Evolutionary conservation across 441 rosid species (phyloP), one percentile per base, ranked within the genome.

Genomic region (Viola pubescens): DNA sequence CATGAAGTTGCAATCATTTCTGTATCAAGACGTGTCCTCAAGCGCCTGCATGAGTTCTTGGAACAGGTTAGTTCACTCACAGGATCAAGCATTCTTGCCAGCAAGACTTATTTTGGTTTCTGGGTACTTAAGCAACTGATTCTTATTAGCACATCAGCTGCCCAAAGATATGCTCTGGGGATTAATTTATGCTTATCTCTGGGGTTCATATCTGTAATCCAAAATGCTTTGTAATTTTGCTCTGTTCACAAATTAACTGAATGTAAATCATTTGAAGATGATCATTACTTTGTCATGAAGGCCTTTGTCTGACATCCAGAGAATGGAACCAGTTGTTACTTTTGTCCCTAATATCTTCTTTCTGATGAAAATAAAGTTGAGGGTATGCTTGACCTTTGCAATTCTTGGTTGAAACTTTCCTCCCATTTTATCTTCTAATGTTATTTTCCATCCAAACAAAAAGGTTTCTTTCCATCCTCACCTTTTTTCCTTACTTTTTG

Each of bases 1-100:
- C 90, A 74, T 57, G 97, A 91, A 81, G 86, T 87, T 50, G 92
- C 79, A 67, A 58, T 88, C 65, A 84, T 94, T 64, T 84, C 94
- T 70, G 89, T 85, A 48, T 76, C 81, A 62, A 80, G 88, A 34
- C 94, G 84, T 71, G 78, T 94, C 64, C 94, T 94, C 55, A 94
- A 91, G 76, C 79, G 82, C 54, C 75, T 91, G 51, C 85, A 77
- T 60, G 98, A 87, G 73, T 81, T 91, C 64, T 79, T 85, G 82
- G 97, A 94, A 76, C 87, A 82, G 77, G 99, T 87, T 68, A 72
- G 79, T 69, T 61, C 43, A 26, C 40, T 58, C 38, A 54, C 56
- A 41, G 34, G 54, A 16, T 48, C 1, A 37, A 56, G 54, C 44
- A 26, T 63, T 60, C 26, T 63, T 52, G 45, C 49, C 13, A 7